Percentiles rank a stretch among this genome's conserved stretches.
phyloP scores from a whole-genome alignment of 345 rosid species.

The Hibiscus trionum region DNA sequence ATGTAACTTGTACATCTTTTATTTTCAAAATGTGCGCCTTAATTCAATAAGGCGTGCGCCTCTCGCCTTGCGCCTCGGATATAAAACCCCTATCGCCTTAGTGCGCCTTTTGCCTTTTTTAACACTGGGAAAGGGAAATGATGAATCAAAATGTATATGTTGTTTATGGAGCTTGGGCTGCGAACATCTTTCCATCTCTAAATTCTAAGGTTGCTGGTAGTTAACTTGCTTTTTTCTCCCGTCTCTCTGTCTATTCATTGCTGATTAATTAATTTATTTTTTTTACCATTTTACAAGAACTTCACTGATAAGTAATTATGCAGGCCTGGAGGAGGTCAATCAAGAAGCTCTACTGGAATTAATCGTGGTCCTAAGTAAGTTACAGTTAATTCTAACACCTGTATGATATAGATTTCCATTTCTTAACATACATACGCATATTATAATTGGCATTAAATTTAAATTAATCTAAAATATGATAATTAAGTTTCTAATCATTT shows the following conservation, averaged over 20 bases:
- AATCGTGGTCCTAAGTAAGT: conserved; percentile 50
- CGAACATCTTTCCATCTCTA: background rate
- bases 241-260: background rate
- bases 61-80: too few species aligned
- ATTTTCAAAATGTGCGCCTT: too few species aligned
- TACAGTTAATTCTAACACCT: background rate
- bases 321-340: conserved; percentile 49
- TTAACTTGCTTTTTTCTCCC: background rate
- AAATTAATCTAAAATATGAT: background rate
- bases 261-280: background rate
- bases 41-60: too few species aligned
- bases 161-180: background rate
- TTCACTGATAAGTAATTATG: conserved; percentile 17
- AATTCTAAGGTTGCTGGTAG: background rate
- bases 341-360: conserved; percentile 23
- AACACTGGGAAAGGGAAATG: background rate
- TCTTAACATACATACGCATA: background rate
- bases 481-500: background rate
- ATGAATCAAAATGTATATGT: background rate
- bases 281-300: background rate
- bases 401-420: too few species aligned
- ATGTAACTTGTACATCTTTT: too few species aligned
- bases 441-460: background rate
- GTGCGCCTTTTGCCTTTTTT: too few species aligned
- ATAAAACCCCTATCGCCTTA: too few species aligned